phyloP scores from a whole-genome alignment of 1,139 yeast genomes.

The Pichia sp. region DNA sequence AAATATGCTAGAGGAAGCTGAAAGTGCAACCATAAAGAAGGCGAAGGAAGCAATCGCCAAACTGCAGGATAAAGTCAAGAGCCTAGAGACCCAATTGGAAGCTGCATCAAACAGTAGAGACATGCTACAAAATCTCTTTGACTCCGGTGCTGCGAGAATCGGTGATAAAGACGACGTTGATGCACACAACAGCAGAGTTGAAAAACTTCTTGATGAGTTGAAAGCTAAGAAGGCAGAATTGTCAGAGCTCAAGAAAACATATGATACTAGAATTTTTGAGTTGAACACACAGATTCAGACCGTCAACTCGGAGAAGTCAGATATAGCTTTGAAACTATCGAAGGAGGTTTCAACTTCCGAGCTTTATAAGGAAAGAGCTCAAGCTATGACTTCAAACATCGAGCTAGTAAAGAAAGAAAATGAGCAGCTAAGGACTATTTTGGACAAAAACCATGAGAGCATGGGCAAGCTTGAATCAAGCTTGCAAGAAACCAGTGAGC shows the following conservation, averaged over 20 bases:
- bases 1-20: constrained; percentile 46
- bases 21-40: constrained; percentile 20
- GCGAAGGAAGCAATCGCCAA: constrained; percentile 72
- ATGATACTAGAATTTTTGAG: constrained; percentile 33
- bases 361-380: constrained; percentile 39
- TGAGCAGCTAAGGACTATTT: constrained; percentile 35
- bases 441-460: constrained; percentile 47
- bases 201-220: constrained; percentile 26
- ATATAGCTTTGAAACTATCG: constrained; percentile 38
- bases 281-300: constrained; percentile 33
- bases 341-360: constrained; percentile 39
- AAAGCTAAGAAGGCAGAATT: constrained; percentile 23
- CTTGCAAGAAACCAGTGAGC: constrained; percentile 51
- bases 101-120: constrained; percentile 61
- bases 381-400: constrained; percentile 30
- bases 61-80: constrained; percentile 55
- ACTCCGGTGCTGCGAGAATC: constrained; percentile 29
- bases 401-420: constrained; percentile 37
- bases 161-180: constrained; percentile 16
- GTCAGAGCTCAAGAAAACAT: constrained; percentile 32
- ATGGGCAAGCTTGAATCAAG: constrained; percentile 48
- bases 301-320: constrained; percentile 43
- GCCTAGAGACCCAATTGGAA: constrained; percentile 41
- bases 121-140: constrained; percentile 38
- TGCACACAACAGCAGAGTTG: constrained; percentile 29